phyloP scores from a whole-genome alignment of 2,329 filamentous ascomycete species.

The Colletotrichum scovillei region DNA sequence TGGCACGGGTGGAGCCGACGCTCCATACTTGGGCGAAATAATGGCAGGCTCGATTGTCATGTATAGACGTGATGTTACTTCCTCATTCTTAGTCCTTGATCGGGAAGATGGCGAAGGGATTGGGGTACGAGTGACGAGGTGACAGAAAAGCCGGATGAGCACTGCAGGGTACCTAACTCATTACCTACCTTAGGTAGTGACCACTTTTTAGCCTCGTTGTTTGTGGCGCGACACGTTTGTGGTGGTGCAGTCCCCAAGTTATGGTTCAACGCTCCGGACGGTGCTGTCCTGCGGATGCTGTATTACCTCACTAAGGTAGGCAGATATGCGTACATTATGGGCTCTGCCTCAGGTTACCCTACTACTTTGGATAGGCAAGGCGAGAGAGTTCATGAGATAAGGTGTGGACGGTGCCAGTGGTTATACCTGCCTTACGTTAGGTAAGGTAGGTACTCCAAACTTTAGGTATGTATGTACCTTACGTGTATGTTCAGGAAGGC shows the following conservation, averaged over 20 bases:
- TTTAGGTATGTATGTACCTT: too few species aligned
- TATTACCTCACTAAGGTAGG: too few species aligned
- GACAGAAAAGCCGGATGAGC: not conserved
- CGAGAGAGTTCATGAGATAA: too few species aligned
- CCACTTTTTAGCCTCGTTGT: not conserved
- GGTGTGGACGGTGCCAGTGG: too few species aligned
- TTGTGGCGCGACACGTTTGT: not conserved
- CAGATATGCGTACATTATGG: not conserved
- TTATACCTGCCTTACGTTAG: too few species aligned
- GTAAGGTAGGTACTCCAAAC: too few species aligned
- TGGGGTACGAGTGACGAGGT: not conserved
- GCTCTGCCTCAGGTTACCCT: too few species aligned
- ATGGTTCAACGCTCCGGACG: conserved; percentile 21
- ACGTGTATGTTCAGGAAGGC: not conserved
- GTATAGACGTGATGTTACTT: not conserved
- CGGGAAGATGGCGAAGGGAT: not conserved
- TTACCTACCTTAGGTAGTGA: not conserved
- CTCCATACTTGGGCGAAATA: too few species aligned
- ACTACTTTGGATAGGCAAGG: too few species aligned
- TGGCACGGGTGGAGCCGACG: too few species aligned
- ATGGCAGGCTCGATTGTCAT: too few species aligned
- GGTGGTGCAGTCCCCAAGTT: conserved; percentile 12
- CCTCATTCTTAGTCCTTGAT: not conserved
- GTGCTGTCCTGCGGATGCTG: not conserved
- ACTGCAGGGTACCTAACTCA: not conserved